Evolutionary conservation across 129 eudicot genomes (phyloP).

Genomic region (Flaveria ramosissima): DNA sequence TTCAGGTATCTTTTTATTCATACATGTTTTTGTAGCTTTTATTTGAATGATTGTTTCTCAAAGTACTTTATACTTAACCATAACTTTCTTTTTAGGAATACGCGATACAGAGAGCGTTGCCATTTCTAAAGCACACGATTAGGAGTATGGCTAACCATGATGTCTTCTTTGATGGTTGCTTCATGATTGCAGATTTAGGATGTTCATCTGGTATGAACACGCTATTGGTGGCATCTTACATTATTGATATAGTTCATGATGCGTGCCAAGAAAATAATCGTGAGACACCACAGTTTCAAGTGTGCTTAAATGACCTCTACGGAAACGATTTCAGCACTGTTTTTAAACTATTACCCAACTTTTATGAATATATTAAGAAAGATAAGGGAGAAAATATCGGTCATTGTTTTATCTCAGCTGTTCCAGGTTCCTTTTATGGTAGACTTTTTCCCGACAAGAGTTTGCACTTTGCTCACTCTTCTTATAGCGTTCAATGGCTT

Average conservation of each 20-base stretch:
- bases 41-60: not conserved
- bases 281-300: not conserved
- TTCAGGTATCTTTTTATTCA: not conserved
- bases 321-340: not conserved
- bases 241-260: not conserved
- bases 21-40: not conserved
- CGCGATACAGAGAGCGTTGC: not conserved
- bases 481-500: conserved; percentile 9
- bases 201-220: not conserved
- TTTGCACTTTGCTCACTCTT: conserved; percentile 13
- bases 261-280: not conserved
- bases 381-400: not conserved
- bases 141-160: not conserved
- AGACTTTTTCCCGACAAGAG: not conserved
- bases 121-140: not conserved
- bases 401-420: conserved; percentile 3
- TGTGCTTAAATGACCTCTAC: not conserved
- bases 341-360: not conserved
- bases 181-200: conserved; percentile 2
- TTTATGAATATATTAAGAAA: not conserved
- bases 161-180: not conserved
- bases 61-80: not conserved
- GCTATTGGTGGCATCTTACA: conserved; percentile 3
- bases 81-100: not conserved
- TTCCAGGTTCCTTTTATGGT: not conserved